Evolutionary conservation across 164 flowering plant species (phyloP).

Genomic region (Magnolia changhungtana): DNA sequence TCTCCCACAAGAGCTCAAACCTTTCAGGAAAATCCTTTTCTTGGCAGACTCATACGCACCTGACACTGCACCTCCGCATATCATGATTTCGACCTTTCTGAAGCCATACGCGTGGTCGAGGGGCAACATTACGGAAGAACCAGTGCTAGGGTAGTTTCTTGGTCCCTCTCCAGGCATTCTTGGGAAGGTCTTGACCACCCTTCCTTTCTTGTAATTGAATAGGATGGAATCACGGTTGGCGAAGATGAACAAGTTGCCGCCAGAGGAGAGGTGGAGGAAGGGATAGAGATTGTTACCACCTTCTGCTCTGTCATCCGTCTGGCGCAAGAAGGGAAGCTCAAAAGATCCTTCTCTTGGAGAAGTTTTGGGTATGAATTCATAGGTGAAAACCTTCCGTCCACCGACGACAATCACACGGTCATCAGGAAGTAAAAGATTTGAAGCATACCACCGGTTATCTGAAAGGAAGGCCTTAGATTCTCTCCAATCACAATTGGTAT

Average conservation of each 20-base stretch:
- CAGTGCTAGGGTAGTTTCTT: slow-evolving; percentile 67
- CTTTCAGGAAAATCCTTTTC: slow-evolving; percentile 29
- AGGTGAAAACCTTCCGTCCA: slow-evolving; percentile 42
- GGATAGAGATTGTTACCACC: slow-evolving; percentile 63
- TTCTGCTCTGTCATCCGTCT: slow-evolving; percentile 26
- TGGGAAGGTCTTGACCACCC: slow-evolving; percentile 55
- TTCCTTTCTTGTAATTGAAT: slow-evolving; percentile 35
- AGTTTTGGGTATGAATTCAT: slow-evolving; percentile 59
- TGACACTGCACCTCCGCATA: slow-evolving; percentile 61
- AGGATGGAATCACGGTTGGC: slow-evolving; percentile 66
- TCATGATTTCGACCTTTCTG: slow-evolving; percentile 56
- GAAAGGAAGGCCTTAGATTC: slow-evolving; percentile 11
- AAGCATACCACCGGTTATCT: slow-evolving; percentile 55
- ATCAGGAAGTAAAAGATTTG: slow-evolving; percentile 48
- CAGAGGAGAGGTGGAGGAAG: slow-evolving; percentile 60
- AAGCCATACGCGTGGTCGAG: slow-evolving; percentile 41
- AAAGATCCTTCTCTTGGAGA: slow-evolving; percentile 18
- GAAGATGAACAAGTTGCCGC: slow-evolving; percentile 70
- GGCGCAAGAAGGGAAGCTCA: slow-evolving; percentile 50
- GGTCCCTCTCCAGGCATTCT: slow-evolving; percentile 52
- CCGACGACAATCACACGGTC: slow-evolving; percentile 59
- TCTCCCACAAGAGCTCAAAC: slow-evolving; percentile 52
- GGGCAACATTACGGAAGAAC: slow-evolving; percentile 71
- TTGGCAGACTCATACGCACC: slow-evolving; percentile 48
- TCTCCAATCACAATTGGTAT: slow-evolving; percentile 49